Evolutionary conservation across 352 stramenopile species (phyloP), one percentile per base, ranked within the genome.

Genomic region (Achlya hypogyna): DNA sequence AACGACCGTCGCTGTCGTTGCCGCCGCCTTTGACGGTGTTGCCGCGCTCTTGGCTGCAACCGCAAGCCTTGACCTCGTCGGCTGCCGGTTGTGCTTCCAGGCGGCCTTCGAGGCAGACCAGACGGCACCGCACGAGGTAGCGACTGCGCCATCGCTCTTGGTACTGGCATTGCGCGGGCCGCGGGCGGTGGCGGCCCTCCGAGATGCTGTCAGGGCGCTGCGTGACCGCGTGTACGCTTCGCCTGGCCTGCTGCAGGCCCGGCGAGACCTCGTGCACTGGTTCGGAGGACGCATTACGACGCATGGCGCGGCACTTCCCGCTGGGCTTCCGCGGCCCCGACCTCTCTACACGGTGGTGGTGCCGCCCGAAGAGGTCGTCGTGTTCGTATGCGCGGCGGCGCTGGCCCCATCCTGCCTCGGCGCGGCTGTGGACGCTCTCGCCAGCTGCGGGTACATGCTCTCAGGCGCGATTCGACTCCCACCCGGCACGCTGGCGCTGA

Each of bases 201-300:
- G 60, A 12, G 60, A 67, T 14, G 14, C 27, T 9, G 28, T 58
- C 6, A 3, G 56, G 2, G 32, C 42, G 12, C 8, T 27, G 16
- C 40, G 40, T 23, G 18, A 32, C 4, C 8, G n/a, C 20, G 60
- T 60, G 34, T 67, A 67, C 43, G 22, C 59, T 38, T 23, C 60
- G 2, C 60, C 56, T 25, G 60, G 60, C 32, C 25, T 27, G 4
- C 60, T 67, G 2, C 60, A 67, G 34, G 51, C 47, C n/a, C 27
- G 59, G 28, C 60, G 60, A 16, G 51, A 67, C 25, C 16, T 67
- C 10, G 60, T 67, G 18, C 38, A 67, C 23, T 67, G 60, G 60
- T 58, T 67, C 35, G 60, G 60, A 5, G 60, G 60, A 12, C 60
- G 60, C 29, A 22, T 14, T 38, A 14, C 49, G 31, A 49, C 54